phyloP scores from a whole-genome alignment of 2,329 filamentous ascomycete genomes.

The Trichoderma aggressivum region DNA sequence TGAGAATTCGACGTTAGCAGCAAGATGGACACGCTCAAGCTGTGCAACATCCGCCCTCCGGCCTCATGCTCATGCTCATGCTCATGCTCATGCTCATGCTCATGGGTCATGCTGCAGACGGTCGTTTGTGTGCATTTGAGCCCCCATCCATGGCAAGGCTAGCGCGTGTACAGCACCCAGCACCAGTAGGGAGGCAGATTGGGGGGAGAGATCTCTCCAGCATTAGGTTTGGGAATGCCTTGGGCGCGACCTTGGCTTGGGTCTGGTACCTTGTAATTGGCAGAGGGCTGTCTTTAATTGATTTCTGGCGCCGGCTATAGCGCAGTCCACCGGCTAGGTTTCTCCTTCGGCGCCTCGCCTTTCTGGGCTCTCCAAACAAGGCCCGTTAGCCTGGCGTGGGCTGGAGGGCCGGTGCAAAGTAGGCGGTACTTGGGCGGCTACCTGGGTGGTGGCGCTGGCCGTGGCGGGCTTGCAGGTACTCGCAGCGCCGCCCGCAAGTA shows the following conservation, averaged over 20 bases:
- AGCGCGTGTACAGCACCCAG: not conserved
- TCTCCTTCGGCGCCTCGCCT: slow-evolving; percentile 14
- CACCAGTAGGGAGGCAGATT: slow-evolving; percentile 9
- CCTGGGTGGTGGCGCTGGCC: not conserved
- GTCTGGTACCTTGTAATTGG: slow-evolving; percentile 4
- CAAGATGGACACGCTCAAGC: not conserved
- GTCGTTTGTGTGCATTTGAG: slow-evolving; percentile 6
- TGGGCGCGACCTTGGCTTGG: not conserved
- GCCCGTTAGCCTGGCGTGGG: slow-evolving; percentile 7
- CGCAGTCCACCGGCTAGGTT: slow-evolving; percentile 13
- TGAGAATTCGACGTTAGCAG: too few species aligned
- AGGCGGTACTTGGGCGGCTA: not conserved
- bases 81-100: too few species aligned
- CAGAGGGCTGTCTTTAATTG: slow-evolving; percentile 1
- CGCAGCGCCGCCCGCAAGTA: not conserved
- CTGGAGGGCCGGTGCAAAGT: not conserved
- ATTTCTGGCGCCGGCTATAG: slow-evolving; percentile 15
- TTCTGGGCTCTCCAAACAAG: slow-evolving; percentile 11
- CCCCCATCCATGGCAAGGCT: slow-evolving; percentile 2
- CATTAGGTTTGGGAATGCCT: slow-evolving; percentile 11
- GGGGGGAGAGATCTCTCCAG: slow-evolving; percentile 13
- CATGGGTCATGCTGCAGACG: slow-evolving; percentile 14
- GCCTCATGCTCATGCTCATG: not conserved
- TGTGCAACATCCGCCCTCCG: not conserved
- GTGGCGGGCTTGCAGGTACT: not conserved